Conservation (phyloP, 257 asterid genomes). For the Lycium barbarum region DNA sequence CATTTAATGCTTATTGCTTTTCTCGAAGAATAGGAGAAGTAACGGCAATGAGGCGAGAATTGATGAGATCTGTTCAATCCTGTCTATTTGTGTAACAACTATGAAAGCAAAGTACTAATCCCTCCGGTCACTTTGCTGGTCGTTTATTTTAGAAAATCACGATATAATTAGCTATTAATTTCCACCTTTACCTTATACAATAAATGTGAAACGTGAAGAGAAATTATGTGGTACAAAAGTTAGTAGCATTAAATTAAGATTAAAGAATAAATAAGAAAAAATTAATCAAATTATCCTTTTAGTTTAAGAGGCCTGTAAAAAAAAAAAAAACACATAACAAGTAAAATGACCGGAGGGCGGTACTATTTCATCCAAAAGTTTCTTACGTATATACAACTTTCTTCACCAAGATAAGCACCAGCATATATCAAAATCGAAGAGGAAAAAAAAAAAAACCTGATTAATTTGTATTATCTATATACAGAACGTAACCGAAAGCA, state of each 20-base stretch:
- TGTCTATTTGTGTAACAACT: neutral
- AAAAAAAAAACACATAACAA: no score
- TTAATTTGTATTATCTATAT: neutral
- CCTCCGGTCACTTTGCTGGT: no score
- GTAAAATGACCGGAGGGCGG: no score
- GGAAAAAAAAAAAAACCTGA: neutral
- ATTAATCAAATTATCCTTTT: no score
- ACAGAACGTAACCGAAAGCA: neutral
- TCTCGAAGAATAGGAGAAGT: neutral
- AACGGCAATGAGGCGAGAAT: neutral
- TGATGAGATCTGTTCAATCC: neutral
- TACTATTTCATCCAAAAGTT: neutral
- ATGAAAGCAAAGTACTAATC: neutral
- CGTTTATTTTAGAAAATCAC: no score
- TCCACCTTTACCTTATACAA: no score
- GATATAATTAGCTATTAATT: no score
- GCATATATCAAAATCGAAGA: neutral
- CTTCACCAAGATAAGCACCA: neutral
- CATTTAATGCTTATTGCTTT: conserved; percentile 10
- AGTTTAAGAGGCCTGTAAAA: no score
- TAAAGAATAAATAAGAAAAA: no score
- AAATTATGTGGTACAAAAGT: no score
- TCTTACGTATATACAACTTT: neutral
- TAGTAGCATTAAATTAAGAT: no score
- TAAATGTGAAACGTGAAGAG: no score